These are phyloP conservation scores for Bryum argenteum DNA, from an alignment of 225 moss, liverwort and hornwort genomes.

Conservation along the genomic window DNA sequence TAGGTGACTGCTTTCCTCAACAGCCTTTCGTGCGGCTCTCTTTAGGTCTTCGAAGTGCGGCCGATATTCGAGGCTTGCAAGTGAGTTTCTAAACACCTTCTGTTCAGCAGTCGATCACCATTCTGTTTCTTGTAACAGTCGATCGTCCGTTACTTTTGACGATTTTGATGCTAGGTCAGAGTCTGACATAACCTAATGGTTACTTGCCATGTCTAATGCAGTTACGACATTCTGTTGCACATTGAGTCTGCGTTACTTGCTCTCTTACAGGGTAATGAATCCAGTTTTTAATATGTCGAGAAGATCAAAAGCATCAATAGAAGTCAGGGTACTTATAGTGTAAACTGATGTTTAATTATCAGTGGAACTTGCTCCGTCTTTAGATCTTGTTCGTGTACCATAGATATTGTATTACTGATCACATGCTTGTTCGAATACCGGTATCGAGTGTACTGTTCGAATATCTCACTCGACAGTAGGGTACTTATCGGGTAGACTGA, in stretches of 20 bases:
- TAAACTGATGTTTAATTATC: neutral
- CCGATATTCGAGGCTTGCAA: too few species aligned
- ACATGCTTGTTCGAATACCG: neutral
- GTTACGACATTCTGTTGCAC: neutral
- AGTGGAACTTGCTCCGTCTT: too few species aligned
- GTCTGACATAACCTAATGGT: neutral
- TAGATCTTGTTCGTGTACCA: neutral
- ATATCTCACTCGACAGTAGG: neutral
- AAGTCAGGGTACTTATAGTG: neutral
- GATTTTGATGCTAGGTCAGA: too few species aligned
- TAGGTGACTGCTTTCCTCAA: too few species aligned
- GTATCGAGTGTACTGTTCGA: neutral
- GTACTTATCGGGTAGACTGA: too few species aligned
- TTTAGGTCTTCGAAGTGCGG: too few species aligned
- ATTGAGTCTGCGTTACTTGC: conserved; percentile 9
- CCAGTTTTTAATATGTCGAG: neutral
- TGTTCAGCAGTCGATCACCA: too few species aligned
- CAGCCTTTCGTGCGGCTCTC: too few species aligned
- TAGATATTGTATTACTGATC: conserved; percentile 4
- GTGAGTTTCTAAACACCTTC: too few species aligned
- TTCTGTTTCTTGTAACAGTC: too few species aligned
- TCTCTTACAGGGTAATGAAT: neutral
- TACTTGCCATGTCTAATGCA: neutral
- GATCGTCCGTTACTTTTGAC: too few species aligned
- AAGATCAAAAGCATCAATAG: too few species aligned